Evolutionary conservation across 1,284 basidiomycete species (phyloP), one percentile per base, ranked within the genome.

Genomic region (Thecaphora thlaspeos): DNA sequence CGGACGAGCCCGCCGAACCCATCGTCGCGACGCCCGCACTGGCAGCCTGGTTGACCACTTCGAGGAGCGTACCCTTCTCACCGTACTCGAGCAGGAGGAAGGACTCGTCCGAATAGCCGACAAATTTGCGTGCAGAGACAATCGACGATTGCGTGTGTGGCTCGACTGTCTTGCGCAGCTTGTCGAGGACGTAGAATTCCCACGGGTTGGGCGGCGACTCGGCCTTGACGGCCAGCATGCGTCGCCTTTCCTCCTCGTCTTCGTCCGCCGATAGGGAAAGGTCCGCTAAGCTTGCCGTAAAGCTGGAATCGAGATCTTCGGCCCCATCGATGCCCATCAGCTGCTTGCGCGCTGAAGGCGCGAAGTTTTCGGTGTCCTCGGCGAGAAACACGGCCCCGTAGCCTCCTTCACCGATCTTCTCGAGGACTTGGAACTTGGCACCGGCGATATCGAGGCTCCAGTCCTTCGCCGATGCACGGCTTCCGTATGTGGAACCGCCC

Each of bases 321-420:
- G 18, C 24, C 23, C 57, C 57, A 2, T 28, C 23, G 14, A 59
- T 44, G 15, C 51, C 56, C 24, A 51, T 42, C 8, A 59, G 34
- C 39, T 17, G 26, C 24, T 17, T 44, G 7, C 43, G 17, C 17
- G 15, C 12, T 9, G 24, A 19, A n/a, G 41, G 47, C 19, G 41
- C 37, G 22, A 4, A 48, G 22, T 34, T 36, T 8, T 74, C 73
- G 10, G 80, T 55, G 51, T 83, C 82, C 30, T 80, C 76, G 4
- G 88, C 91, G 7, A 78, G 85, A 81, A 95, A 99, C 11, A 98
- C 95, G 2, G 88, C 85, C 0, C 94, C 95, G 70, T 92, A 99
- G 0, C 92, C 92, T 7, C 95, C 95, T 80, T 99, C 94, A 5
- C 95, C 95, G 21, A 99, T 83, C 79, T 97, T 97, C 61, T 88